A percentile compares a stretch with the other conserved stretches of the same genome.
Conservation (phyloP, 2,329 filamentous ascomycete genomes). For the Echinosphaeria canescens region DNA sequence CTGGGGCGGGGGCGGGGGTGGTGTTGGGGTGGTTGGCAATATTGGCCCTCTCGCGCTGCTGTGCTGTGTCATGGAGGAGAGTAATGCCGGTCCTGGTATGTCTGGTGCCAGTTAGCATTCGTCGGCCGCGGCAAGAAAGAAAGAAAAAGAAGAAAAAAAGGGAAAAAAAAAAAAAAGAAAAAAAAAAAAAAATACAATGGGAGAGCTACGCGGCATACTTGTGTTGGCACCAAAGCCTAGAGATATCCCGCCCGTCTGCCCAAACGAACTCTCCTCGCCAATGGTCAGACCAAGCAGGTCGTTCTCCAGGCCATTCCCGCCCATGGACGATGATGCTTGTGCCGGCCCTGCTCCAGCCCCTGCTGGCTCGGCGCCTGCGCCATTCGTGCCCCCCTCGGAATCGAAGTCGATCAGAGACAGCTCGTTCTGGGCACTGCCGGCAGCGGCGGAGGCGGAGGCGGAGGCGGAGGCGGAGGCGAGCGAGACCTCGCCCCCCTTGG, state of each 20-base stretch:
- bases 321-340: too few relatives aligned
- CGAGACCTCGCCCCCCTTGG: slow-evolving; percentile 47
- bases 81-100: slow-evolving; percentile 39
- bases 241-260: slow-evolving; percentile 62
- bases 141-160: too few relatives aligned
- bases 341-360: slow-evolving; percentile 29
- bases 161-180: too few relatives aligned
- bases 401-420: slow-evolving; percentile 89
- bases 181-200: too few relatives aligned
- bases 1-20: slow-evolving; percentile 17
- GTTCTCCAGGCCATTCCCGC: slow-evolving; percentile 49
- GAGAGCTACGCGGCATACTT: slow-evolving; percentile 24
- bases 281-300: slow-evolving; percentile 81
- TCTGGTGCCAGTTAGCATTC: too few relatives aligned
- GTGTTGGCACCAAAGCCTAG: slow-evolving; percentile 55
- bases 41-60: slow-evolving; percentile 29
- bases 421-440: slow-evolving; percentile 46
- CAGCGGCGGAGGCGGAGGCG: slow-evolving; percentile 16
- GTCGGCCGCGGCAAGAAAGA: too few relatives aligned
- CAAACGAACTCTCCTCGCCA: slow-evolving; percentile 40
- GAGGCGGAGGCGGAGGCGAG: slow-evolving; percentile 42
- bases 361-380: slow-evolving; percentile 16
- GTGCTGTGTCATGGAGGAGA: slow-evolving; percentile 40
- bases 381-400: slow-evolving; percentile 32
- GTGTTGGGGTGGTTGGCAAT: slow-evolving; percentile 12